Percentiles rank a stretch among this genome's conserved stretches.
Evolutionary conservation across 1,139 yeast species (phyloP).

Genomic region (Yamadazyma atmosphaerica): DNA sequence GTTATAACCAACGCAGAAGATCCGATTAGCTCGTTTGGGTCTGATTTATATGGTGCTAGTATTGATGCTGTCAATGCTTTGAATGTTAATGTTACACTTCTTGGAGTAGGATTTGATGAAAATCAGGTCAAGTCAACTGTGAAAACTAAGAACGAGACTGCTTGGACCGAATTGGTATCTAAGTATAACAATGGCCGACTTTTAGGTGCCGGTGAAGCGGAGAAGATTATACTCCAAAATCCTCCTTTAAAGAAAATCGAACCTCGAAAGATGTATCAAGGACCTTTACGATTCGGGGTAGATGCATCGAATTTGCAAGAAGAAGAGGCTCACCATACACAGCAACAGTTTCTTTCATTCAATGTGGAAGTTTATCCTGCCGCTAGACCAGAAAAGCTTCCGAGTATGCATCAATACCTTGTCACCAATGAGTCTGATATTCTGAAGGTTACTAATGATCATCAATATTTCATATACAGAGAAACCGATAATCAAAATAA

Average conservation of each 20-base stretch:
- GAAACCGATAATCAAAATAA: constrained; percentile 13
- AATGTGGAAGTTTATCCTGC: constrained; percentile 69
- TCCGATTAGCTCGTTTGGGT: constrained; percentile 14
- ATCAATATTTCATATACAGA: constrained; percentile 7
- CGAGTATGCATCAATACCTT: constrained; percentile 32
- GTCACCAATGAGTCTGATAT: constrained; percentile 13
- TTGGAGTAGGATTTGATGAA: constrained; percentile 30
- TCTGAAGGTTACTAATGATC: constrained; percentile 20
- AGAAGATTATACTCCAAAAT: constrained; percentile 12
- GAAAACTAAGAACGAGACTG: constrained; percentile 10
- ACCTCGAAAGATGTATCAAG: constrained; percentile 38
- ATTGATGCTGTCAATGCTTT: constrained; percentile 19
- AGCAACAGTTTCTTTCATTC: constrained; percentile 19
- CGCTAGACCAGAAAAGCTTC: constrained; percentile 44
- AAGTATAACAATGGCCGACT: constrained; percentile 15
- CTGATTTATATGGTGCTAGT: constrained; percentile 18
- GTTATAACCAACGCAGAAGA: constrained; percentile 44
- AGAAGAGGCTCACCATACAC: not conserved
- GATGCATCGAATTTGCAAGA: constrained; percentile 5
- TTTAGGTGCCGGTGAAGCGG: constrained; percentile 18
- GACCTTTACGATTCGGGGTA: constrained; percentile 19
- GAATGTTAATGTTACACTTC: constrained; percentile 25
- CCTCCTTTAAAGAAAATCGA: constrained; percentile 35
- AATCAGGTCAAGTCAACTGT: constrained; percentile 4
- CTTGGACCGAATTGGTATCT: constrained; percentile 18